These are phyloP conservation scores for Camelina hispida DNA, from an alignment of 345 rosid species.

Conservation along the genomic window DNA sequence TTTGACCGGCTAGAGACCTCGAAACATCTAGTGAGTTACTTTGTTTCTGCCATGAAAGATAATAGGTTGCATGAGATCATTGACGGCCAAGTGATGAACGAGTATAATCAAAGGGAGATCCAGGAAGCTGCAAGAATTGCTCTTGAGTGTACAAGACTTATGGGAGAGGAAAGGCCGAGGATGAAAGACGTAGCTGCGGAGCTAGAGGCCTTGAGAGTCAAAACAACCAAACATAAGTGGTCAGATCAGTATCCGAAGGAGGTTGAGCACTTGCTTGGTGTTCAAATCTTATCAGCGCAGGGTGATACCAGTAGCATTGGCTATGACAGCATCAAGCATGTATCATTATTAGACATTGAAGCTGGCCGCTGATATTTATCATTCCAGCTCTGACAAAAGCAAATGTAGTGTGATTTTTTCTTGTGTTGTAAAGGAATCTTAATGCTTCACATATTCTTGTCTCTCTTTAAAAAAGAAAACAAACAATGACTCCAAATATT, in stretches of 20 bases:
- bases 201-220: constrained; percentile 34
- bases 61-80: constrained; percentile 30
- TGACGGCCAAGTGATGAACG: constrained; percentile 26
- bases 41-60: constrained; percentile 34
- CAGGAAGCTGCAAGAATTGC: constrained; percentile 35
- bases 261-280: constrained; percentile 11
- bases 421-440: neutral
- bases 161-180: constrained; percentile 48
- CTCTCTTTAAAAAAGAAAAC: neutral
- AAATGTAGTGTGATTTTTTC: neutral
- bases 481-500: too few relatives aligned
- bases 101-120: constrained; percentile 20
- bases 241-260: neutral
- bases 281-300: neutral
- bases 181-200: constrained; percentile 46
- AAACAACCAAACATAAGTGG: constrained; percentile 15
- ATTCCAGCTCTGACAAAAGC: neutral
- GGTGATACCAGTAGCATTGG: too few relatives aligned
- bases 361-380: constrained; percentile 4
- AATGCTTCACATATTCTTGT: neutral
- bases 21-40: constrained; percentile 45
- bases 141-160: constrained; percentile 37
- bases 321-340: too few relatives aligned
- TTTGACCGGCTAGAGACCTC: constrained; percentile 31
- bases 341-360: neutral